These are phyloP conservation scores for Gracilaria domingensis DNA, from an alignment of 23 red algal species.

Conservation along the genomic window DNA sequence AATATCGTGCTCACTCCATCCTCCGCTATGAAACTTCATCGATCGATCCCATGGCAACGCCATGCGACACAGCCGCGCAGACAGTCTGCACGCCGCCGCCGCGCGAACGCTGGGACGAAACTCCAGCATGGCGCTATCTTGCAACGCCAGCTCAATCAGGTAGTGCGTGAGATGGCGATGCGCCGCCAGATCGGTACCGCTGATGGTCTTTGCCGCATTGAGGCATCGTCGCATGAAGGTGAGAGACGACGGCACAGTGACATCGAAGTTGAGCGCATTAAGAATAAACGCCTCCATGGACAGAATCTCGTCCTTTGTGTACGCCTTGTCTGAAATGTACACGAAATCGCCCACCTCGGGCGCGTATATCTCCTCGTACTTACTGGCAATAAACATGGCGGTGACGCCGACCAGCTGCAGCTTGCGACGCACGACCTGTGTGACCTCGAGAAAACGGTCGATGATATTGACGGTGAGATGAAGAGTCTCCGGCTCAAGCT, in stretches of 20 bases:
- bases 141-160: constrained; percentile 86
- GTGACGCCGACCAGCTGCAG: constrained; percentile 97
- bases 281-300: constrained; percentile 95
- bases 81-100: constrained; percentile 52
- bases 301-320: constrained; percentile 89
- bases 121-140: constrained; percentile 74
- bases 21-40: constrained; percentile 72
- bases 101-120: constrained; percentile 70
- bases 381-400: constrained; percentile 96
- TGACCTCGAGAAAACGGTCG: constrained; percentile 90
- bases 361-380: constrained; percentile 99
- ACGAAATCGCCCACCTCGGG: constrained; percentile 97
- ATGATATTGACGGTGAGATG: constrained; percentile 97
- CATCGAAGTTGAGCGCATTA: constrained; percentile 88
- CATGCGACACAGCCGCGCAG: constrained; percentile 61
- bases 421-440: constrained; percentile 83
- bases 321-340: constrained; percentile 97
- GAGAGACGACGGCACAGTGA: constrained; percentile 91
- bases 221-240: constrained; percentile 82
- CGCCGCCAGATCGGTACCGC: constrained; percentile 20
- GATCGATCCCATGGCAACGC: constrained; percentile 37
- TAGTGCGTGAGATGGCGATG: constrained; percentile 68
- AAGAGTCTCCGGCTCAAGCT: constrained; percentile 84
- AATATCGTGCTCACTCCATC: constrained; percentile 74
- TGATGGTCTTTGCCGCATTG: constrained; percentile 64